These are phyloP conservation scores for Penicillium steckii DNA, from an alignment of 495 filamentous ascomycete genomes.

Conservation along the genomic window DNA sequence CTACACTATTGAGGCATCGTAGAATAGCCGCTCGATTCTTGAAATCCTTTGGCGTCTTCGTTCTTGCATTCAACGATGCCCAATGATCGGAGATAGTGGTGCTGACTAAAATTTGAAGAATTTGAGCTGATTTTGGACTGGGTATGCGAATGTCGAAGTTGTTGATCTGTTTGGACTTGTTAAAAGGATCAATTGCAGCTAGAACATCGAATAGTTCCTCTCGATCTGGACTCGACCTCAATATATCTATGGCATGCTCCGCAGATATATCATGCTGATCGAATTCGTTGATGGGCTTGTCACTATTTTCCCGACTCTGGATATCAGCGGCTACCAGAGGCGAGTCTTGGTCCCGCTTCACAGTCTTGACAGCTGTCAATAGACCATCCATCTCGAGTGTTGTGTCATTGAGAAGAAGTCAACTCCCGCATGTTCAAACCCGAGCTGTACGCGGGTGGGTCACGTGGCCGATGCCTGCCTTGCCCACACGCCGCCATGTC, in stretches of 20 bases:
- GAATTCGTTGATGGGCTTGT: conserved; percentile 12
- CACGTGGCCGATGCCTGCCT: conserved; percentile 29
- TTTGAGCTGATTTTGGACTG: conserved; percentile 62
- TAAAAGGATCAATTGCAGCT: conserved; percentile 48
- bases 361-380: conserved; percentile 41
- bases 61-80: conserved; percentile 53
- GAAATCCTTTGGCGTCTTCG: conserved; percentile 26
- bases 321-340: conserved; percentile 21
- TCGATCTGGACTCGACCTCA: conserved; percentile 65
- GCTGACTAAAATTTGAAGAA: conserved; percentile 66
- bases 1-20: conserved; percentile 66
- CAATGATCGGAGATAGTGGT: conserved; percentile 77
- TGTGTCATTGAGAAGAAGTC: neutral
- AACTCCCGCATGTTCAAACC: neutral
- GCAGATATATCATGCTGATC: conserved; percentile 38
- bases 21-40: conserved; percentile 51
- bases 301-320: conserved; percentile 6
- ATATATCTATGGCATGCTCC: conserved; percentile 57
- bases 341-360: conserved; percentile 22
- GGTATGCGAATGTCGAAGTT: conserved; percentile 62
- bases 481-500: conserved; percentile 14
- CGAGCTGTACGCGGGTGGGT: conserved; percentile 27
- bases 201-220: conserved; percentile 54
- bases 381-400: conserved; percentile 40
- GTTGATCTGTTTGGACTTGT: conserved; percentile 23